Percentiles rank a stretch among this genome's conserved stretches.
These are phyloP conservation scores for Aspergillus nomiae DNA, from an alignment of 2,329 filamentous ascomycete genomes.

Conservation along the genomic window DNA sequence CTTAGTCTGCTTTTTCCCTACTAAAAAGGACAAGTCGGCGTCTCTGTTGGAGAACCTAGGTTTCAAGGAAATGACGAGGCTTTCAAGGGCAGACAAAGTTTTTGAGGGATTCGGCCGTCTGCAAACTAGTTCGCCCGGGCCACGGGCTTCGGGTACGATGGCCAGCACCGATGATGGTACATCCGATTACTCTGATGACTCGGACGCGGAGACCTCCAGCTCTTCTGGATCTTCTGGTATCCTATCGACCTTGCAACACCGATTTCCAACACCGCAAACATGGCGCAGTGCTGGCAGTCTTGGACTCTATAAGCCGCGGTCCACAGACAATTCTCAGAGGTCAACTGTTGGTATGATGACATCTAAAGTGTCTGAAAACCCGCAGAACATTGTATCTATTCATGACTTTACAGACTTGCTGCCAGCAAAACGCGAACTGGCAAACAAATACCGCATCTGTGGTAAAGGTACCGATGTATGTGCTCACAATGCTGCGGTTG, in stretches of 20 bases:
- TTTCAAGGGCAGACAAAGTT: conserved; percentile 53
- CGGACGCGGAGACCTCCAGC: conserved; percentile 64
- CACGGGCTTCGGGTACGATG: conserved; percentile 45
- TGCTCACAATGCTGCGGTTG: conserved; percentile 77
- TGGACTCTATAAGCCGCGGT: conserved; percentile 60
- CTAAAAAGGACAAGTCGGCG: conserved; percentile 53
- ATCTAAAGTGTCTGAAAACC: conserved; percentile 45
- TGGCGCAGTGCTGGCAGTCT: conserved; percentile 53
- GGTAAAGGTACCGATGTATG: conserved; percentile 81
- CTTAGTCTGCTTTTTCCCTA: conserved; percentile 60
- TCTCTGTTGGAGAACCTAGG: conserved; percentile 52
- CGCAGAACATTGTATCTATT: conserved; percentile 73
- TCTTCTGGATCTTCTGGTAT: conserved; percentile 49
- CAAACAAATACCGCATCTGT: conserved; percentile 78
- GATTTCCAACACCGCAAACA: conserved; percentile 52
- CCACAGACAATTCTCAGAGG: conserved; percentile 49
- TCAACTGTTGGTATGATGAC: conserved; percentile 61
- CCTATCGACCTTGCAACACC: conserved; percentile 48
- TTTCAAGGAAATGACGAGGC: conserved; percentile 51
- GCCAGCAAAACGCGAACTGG: conserved; percentile 78
- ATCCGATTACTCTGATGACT: conserved; percentile 51
- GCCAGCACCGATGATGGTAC: conserved; percentile 45
- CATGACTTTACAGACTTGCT: conserved; percentile 69
- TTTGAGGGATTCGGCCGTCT: conserved; percentile 67
- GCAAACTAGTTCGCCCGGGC: conserved; percentile 53